Conservation (phyloP, 805 yeast species). For the Cyberlindnera meyerae region DNA sequence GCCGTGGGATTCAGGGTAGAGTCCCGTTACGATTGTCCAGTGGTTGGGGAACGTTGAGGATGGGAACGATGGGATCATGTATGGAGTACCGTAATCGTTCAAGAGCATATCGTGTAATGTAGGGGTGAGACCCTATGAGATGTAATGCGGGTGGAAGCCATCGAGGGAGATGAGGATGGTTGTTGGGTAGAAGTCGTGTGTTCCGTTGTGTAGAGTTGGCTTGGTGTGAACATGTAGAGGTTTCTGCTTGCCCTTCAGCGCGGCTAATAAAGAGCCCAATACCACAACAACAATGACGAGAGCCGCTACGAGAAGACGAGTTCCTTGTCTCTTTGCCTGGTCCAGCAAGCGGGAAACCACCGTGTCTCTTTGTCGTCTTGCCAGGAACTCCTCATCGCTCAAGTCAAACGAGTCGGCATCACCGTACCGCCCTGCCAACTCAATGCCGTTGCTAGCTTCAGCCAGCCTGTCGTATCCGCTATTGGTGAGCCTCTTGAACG, state of each 20-base stretch:
- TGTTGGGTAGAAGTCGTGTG: constrained; percentile 47
- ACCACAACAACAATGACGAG: constrained; percentile 16
- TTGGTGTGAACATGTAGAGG: too few relatives aligned
- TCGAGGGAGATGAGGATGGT: constrained; percentile 78
- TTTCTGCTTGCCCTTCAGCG: too few relatives aligned
- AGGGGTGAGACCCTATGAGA: constrained; percentile 65
- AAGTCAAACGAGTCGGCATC: constrained; percentile 26
- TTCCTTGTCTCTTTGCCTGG: constrained; percentile 5
- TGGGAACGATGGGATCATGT: constrained; percentile 83
- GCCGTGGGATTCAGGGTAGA: constrained; percentile 80
- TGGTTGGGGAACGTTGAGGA: constrained; percentile 89
- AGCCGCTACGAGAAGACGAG: constrained; percentile 5
- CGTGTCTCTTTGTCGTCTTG: constrained; percentile 17
- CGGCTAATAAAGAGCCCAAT: constrained; percentile 17
- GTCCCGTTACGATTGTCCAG: constrained; percentile 86
- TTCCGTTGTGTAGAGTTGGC: constrained; percentile 19
- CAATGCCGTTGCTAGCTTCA: constrained; percentile 22
- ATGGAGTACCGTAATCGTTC: constrained; percentile 63
- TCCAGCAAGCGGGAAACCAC: neutral
- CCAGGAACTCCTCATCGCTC: constrained; percentile 25
- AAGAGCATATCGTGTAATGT: constrained; percentile 52
- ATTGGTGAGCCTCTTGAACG: constrained; percentile 4
- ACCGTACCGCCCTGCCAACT: constrained; percentile 12
- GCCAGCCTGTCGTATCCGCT: constrained; percentile 16
- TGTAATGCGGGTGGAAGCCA: constrained; percentile 89